Percentiles rank a stretch among this genome's conserved stretches.
Evolutionary conservation across 306 rosid species (phyloP).

Genomic region (Senna tora): DNA sequence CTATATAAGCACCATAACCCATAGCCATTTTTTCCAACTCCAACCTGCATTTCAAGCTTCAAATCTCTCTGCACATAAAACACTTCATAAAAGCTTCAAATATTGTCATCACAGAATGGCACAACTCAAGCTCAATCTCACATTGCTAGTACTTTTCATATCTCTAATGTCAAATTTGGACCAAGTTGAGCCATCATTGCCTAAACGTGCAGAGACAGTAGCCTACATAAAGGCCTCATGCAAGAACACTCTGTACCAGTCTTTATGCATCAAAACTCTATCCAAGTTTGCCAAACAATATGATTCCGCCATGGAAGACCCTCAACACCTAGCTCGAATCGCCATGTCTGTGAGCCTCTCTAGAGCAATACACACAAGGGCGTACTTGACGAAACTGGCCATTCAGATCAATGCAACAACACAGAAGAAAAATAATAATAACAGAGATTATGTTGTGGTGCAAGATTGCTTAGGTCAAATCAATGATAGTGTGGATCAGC

Average conservation of each 20-base stretch:
- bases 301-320: slow-evolving; percentile 40
- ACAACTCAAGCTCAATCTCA: slow-evolving; percentile 19
- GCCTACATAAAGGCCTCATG: slow-evolving; percentile 59
- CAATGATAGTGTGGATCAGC: slow-evolving; percentile 58
- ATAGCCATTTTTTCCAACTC: no score
- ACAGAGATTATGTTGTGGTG: slow-evolving; percentile 40
- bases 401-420: slow-evolving; percentile 42
- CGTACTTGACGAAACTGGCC: slow-evolving; percentile 46
- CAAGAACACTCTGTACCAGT: slow-evolving; percentile 47
- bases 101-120: slow-evolving; percentile 43
- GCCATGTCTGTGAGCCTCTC: slow-evolving; percentile 60
- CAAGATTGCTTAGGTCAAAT: slow-evolving; percentile 62
- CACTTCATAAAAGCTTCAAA: no score
- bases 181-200: slow-evolving; percentile 28
- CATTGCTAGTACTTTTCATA: slow-evolving; percentile 32
- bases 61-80: no score
- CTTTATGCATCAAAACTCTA: slow-evolving; percentile 51
- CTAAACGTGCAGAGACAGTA: slow-evolving; percentile 27
- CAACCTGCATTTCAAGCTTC: no score
- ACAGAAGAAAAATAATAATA: slow-evolving; percentile 27
- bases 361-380: slow-evolving; percentile 48
- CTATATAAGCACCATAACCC: no score
- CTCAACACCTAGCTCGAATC: slow-evolving; percentile 49
- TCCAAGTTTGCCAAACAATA: slow-evolving; percentile 33
- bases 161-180: slow-evolving; percentile 25